phyloP scores from a whole-genome alignment of 768 basidiomycete genomes.

The Termitomyces sp. region DNA sequence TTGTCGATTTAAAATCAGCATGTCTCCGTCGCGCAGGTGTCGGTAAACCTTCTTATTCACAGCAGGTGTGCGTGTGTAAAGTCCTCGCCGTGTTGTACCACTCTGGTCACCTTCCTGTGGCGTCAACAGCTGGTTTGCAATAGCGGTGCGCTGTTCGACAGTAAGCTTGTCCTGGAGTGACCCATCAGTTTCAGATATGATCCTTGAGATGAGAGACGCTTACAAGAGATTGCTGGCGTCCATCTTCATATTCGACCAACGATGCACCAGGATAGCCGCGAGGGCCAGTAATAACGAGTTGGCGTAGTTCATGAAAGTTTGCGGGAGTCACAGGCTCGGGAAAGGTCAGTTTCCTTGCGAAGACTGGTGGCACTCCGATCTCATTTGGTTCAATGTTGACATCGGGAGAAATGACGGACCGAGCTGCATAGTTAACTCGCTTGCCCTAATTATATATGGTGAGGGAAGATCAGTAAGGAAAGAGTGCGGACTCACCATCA shows the following conservation, averaged over 20 bases:
- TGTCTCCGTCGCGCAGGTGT: slow-evolving; percentile 91
- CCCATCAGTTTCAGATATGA: slow-evolving; percentile 1
- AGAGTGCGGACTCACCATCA: slow-evolving; percentile 73
- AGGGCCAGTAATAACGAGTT: slow-evolving; percentile 88
- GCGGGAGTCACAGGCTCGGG: slow-evolving; percentile 93
- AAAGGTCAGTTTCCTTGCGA: slow-evolving; percentile 94
- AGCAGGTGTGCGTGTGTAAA: slow-evolving; percentile 72
- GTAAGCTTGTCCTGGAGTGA: slow-evolving; percentile 70
- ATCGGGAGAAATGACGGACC: slow-evolving; percentile 99
- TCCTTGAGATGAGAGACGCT: slow-evolving; percentile 1
- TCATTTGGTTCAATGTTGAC: slow-evolving; percentile 99
- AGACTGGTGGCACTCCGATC: slow-evolving; percentile 96
- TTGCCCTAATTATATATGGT: slow-evolving; percentile 62
- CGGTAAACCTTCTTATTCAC: slow-evolving; percentile 98
- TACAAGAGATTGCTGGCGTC: slow-evolving; percentile 80
- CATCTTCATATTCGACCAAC: slow-evolving; percentile 95
- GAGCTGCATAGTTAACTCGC: slow-evolving; percentile 98
- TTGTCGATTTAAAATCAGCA: slow-evolving; percentile 94
- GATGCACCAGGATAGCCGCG: slow-evolving; percentile 88
- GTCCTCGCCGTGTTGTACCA: slow-evolving; percentile 40
- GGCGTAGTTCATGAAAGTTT: slow-evolving; percentile 85
- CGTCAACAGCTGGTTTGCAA: slow-evolving; percentile 92
- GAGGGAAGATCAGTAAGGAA: not conserved
- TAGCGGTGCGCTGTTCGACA: slow-evolving; percentile 86
- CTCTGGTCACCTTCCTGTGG: slow-evolving; percentile 73